A percentile compares a stretch with the other conserved stretches of the same genome.
These are phyloP conservation scores for Leptographium flavum DNA, from an alignment of 2,329 filamentous ascomycete species.

Conservation along the genomic window DNA sequence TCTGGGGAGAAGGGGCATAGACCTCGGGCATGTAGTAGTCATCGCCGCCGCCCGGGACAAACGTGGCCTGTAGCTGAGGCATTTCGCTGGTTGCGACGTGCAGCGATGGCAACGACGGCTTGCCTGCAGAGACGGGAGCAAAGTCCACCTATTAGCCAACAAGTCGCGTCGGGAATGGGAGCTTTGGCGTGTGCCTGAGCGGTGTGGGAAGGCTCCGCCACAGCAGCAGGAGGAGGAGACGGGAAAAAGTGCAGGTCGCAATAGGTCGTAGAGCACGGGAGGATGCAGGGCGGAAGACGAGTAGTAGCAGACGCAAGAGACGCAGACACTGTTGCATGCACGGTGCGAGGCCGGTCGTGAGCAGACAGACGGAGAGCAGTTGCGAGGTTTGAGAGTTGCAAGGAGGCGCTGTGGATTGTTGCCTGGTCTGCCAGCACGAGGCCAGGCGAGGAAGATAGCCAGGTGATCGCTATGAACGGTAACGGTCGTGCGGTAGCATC, in stretches of 20 bases:
- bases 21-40: slow-evolving; percentile 47
- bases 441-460: too few relatives aligned
- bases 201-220: background rate
- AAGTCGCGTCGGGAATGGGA: background rate
- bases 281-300: too few relatives aligned
- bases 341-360: too few relatives aligned
- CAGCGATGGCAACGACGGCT: slow-evolving; percentile 14
- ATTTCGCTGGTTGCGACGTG: slow-evolving; percentile 20
- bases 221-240: background rate
- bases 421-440: too few relatives aligned
- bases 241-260: too few relatives aligned
- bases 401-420: too few relatives aligned
- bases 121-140: slow-evolving; percentile 12
- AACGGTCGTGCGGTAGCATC: background rate
- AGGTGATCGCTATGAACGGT: too few relatives aligned
- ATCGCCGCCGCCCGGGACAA: slow-evolving; percentile 39
- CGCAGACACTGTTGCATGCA: too few relatives aligned
- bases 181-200: background rate
- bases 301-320: too few relatives aligned
- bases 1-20: slow-evolving; percentile 38
- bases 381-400: too few relatives aligned
- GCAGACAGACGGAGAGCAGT: too few relatives aligned
- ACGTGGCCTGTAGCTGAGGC: slow-evolving; percentile 36
- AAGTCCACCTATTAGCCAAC: background rate
- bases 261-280: too few relatives aligned